phyloP scores from a whole-genome alignment of 768 basidiomycete genomes.

The Amylocystis lapponica region DNA sequence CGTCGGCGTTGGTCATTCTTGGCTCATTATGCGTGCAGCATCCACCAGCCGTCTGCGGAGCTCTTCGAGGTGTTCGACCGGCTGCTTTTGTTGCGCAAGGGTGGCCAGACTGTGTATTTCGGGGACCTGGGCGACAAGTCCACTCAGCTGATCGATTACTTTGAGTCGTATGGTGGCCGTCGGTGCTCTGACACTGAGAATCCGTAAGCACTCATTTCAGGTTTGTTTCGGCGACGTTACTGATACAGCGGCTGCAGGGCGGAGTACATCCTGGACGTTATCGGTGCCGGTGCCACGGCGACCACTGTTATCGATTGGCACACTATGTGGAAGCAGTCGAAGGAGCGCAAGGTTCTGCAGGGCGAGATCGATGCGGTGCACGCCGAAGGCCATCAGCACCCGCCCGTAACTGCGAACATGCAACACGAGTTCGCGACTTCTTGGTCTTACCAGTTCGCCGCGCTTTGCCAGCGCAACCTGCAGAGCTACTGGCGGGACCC shows the following conservation, averaged over 20 bases:
- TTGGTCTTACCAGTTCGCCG: slow-evolving; percentile 32
- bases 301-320: slow-evolving; percentile 43
- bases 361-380: slow-evolving; percentile 41
- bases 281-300: slow-evolving; percentile 51
- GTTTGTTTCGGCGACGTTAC: not conserved
- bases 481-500: slow-evolving; percentile 36
- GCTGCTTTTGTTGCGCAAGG: slow-evolving; percentile 68
- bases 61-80: slow-evolving; percentile 82
- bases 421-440: slow-evolving; percentile 31
- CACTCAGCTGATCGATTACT: slow-evolving; percentile 64
- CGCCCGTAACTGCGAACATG: slow-evolving; percentile 16
- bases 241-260: slow-evolving; percentile 24
- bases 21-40: slow-evolving; percentile 9
- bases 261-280: slow-evolving; percentile 45
- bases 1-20: not conserved
- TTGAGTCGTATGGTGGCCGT: slow-evolving; percentile 62
- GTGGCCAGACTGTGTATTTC: slow-evolving; percentile 66
- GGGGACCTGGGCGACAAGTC: slow-evolving; percentile 65
- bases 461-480: slow-evolving; percentile 27
- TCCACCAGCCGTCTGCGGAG: slow-evolving; percentile 73
- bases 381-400: slow-evolving; percentile 26
- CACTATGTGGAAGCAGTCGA: slow-evolving; percentile 39
- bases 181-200: slow-evolving; percentile 64
- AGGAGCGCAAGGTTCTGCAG: slow-evolving; percentile 32
- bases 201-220: slow-evolving; percentile 33